Evolutionary conservation across 352 stramenopile genomes (phyloP).

Genomic region (Hyaloperonospora brassicae): DNA sequence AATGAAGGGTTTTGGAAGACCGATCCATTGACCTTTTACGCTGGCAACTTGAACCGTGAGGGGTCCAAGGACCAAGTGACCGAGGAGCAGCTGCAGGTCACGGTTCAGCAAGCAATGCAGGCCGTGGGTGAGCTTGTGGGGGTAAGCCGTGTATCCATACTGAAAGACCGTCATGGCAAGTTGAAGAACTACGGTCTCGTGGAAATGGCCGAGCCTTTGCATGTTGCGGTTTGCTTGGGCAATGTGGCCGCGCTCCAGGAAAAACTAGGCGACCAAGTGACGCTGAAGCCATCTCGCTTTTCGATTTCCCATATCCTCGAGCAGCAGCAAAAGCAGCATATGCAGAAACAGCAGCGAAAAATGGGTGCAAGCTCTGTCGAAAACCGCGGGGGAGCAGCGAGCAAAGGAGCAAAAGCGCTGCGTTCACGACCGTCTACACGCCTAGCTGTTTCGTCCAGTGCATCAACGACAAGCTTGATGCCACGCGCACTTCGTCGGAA

Average conservation of each 20-base stretch:
- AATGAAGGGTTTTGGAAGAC: slow-evolving; percentile 37
- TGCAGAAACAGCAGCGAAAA: slow-evolving; percentile 26
- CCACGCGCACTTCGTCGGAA: slow-evolving; percentile 41
- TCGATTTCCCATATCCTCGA: slow-evolving; percentile 54
- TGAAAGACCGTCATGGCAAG: slow-evolving; percentile 50
- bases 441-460: slow-evolving; percentile 17
- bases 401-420: slow-evolving; percentile 11
- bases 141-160: slow-evolving; percentile 41
- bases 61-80: slow-evolving; percentile 28
- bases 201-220: slow-evolving; percentile 29
- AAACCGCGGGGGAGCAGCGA: slow-evolving; percentile 3
- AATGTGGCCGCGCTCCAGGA: slow-evolving; percentile 26
- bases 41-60: slow-evolving; percentile 35
- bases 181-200: slow-evolving; percentile 65
- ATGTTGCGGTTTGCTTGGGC: slow-evolving; percentile 26
- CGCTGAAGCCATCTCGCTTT: slow-evolving; percentile 48
- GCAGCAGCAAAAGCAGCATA: slow-evolving; percentile 47
- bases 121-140: slow-evolving; percentile 23
- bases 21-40: slow-evolving; percentile 47
- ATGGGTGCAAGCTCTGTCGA: not conserved
- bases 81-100: slow-evolving; percentile 30
- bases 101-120: slow-evolving; percentile 37
- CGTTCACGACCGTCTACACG: slow-evolving; percentile 25
- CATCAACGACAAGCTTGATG: slow-evolving; percentile 38
- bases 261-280: slow-evolving; percentile 42